Evolutionary conservation across 2,329 filamentous ascomycete genomes (phyloP).

Genomic region (Macrophomina pseudophaseolina): DNA sequence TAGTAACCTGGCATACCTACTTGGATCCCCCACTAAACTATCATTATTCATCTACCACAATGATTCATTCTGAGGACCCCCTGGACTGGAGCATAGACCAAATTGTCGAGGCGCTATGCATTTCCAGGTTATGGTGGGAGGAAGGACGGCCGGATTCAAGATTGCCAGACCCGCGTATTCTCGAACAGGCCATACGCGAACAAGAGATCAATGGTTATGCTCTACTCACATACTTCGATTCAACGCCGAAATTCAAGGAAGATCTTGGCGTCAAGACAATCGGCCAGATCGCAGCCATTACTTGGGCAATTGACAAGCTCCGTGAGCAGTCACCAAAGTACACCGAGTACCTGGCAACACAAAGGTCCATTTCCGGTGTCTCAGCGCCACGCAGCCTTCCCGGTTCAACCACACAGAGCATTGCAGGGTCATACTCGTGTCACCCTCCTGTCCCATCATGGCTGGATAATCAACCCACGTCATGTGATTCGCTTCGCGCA

Average conservation of each 20-base stretch:
- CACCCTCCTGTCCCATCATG: neutral
- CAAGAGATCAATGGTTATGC: slow-evolving; percentile 70
- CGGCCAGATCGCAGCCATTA: slow-evolving; percentile 64
- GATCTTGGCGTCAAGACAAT: slow-evolving; percentile 64
- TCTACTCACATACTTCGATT: slow-evolving; percentile 63
- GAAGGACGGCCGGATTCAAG: slow-evolving; percentile 47
- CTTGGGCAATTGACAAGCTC: slow-evolving; percentile 63
- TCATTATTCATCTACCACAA: neutral
- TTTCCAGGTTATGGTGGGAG: slow-evolving; percentile 53
- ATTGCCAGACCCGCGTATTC: slow-evolving; percentile 57
- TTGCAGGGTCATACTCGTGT: neutral
- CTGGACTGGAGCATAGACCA: slow-evolving; percentile 73
- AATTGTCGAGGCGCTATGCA: slow-evolving; percentile 70
- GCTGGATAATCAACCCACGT: slow-evolving; percentile 27
- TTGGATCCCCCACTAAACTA: neutral
- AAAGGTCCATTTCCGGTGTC: neutral
- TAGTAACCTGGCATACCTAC: slow-evolving; percentile 1
- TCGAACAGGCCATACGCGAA: slow-evolving; percentile 63
- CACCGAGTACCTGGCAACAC: slow-evolving; percentile 31
- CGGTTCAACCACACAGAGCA: neutral
- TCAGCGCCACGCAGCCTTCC: slow-evolving; percentile 8
- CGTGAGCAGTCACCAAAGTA: slow-evolving; percentile 59
- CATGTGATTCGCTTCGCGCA: neutral
- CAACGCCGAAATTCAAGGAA: slow-evolving; percentile 53
- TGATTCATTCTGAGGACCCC: slow-evolving; percentile 61